A percentile compares a stretch with the other conserved stretches of the same genome.
Evolutionary conservation across 148 eudicot species (phyloP).

Genomic region (Camellia granthamiana): DNA sequence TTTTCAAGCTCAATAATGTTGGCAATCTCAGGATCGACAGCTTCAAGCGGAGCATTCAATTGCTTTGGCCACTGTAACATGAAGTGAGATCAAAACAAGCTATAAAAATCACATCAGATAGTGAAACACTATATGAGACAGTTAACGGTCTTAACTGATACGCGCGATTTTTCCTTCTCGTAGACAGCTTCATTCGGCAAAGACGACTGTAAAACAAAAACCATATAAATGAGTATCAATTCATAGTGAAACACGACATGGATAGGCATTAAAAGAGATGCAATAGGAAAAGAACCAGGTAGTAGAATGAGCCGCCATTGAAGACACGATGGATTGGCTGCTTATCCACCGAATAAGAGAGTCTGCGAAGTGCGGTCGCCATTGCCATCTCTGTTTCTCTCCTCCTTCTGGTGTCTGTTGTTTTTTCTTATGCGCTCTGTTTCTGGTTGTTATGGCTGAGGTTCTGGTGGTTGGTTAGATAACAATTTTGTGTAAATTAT

Average conservation of each 20-base stretch:
- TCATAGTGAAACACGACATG: not conserved
- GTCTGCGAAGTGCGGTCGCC: conserved; percentile 87
- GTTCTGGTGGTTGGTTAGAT: conserved; percentile 37
- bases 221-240: not conserved
- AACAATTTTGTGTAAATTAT: not conserved
- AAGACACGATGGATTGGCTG: conserved; percentile 58
- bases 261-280: not conserved
- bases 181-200: conserved; percentile 68
- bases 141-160: conserved; percentile 52
- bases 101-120: not conserved
- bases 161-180: conserved; percentile 65
- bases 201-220: conserved; percentile 47
- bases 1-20: conserved; percentile 92
- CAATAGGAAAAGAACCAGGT: conserved; percentile 47
- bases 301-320: conserved; percentile 58
- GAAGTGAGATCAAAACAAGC: not conserved
- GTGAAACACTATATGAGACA: conserved; percentile 18
- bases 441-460: conserved; percentile 25
- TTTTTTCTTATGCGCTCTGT: conserved; percentile 1
- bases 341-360: conserved; percentile 64
- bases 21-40: conserved; percentile 90
- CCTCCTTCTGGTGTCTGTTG: conserved; percentile 11
- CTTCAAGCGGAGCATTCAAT: conserved; percentile 86
- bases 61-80: conserved; percentile 94
- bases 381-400: conserved; percentile 53